Evolutionary conservation across 2,329 filamentous ascomycete genomes (phyloP).

Genomic region (Dothidotthia symphoricarpi): DNA sequence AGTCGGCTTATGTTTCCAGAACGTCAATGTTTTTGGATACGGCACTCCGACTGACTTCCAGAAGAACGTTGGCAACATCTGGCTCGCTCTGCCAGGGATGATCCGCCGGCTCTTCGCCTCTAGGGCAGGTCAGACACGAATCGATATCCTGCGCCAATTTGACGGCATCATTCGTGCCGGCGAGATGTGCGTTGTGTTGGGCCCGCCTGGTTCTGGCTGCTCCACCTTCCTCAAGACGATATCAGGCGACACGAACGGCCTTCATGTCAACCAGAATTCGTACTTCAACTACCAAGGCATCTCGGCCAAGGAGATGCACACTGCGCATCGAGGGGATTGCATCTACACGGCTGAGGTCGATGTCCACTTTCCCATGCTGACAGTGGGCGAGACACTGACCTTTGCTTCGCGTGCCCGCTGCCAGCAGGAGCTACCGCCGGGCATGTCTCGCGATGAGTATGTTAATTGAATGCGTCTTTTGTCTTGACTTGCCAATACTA

Average conservation of each 20-base stretch:
- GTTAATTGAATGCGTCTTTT: background rate
- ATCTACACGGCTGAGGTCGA: slow-evolving; percentile 83
- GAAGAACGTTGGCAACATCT: slow-evolving; percentile 5
- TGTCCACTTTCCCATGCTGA: slow-evolving; percentile 74
- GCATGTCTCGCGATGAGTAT: background rate
- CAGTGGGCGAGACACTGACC: slow-evolving; percentile 75
- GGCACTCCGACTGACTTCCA: slow-evolving; percentile 3
- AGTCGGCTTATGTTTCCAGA: slow-evolving; percentile 3
- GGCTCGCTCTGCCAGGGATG: slow-evolving; percentile 2
- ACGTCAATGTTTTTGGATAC: slow-evolving; percentile 4
- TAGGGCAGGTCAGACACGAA: background rate
- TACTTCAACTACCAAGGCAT: slow-evolving; percentile 73
- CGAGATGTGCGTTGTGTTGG: slow-evolving; percentile 72
- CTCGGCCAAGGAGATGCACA: slow-evolving; percentile 62
- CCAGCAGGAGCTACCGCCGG: background rate
- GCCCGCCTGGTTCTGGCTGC: slow-evolving; percentile 65
- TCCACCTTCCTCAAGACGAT: slow-evolving; percentile 80
- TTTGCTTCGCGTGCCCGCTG: slow-evolving; percentile 68
- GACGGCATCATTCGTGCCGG: slow-evolving; percentile 65
- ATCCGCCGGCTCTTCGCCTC: slow-evolving; percentile 1
- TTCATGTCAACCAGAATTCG: slow-evolving; percentile 66
- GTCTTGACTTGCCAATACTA: too few relatives aligned
- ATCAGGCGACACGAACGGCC: slow-evolving; percentile 74
- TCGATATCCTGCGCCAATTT: slow-evolving; percentile 59
- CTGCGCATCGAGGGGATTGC: slow-evolving; percentile 70